phyloP scores from a whole-genome alignment of 352 stramenopile genomes.

The Blastocystis sp. region DNA sequence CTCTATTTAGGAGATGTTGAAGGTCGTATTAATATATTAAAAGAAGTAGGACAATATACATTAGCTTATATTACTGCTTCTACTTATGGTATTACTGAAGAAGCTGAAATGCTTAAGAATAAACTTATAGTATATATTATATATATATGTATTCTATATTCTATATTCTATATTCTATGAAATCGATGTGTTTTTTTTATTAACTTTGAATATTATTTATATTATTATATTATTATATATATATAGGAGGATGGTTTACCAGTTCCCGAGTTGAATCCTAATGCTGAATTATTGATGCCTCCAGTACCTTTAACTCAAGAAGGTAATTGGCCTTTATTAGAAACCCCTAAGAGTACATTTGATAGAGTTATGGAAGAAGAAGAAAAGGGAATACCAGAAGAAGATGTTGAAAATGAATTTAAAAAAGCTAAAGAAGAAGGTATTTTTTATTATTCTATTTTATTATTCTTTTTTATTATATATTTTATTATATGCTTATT shows the following conservation, averaged over 20 bases:
- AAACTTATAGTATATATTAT: no score
- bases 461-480: no score
- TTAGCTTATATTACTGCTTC: constrained; percentile 82
- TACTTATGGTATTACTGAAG: constrained; percentile 76
- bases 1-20: constrained; percentile 84
- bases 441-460: no score
- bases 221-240: constrained; percentile 44
- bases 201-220: no score
- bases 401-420: constrained; percentile 37
- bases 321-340: constrained; percentile 82
- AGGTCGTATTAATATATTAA: constrained; percentile 76
- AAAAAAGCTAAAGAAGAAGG: constrained; percentile 17
- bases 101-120: constrained; percentile 72
- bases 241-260: constrained; percentile 67
- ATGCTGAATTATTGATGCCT: constrained; percentile 44
- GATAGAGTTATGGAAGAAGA: constrained; percentile 49
- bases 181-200: no score
- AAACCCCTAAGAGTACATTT: constrained; percentile 62
- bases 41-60: constrained; percentile 76
- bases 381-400: constrained; percentile 7
- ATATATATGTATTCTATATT: no score
- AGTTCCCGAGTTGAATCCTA: constrained; percentile 37
- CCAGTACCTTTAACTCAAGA: constrained; percentile 46
- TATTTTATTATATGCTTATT: no score
- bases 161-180: no score